Evolutionary conservation across 768 basidiomycete species (phyloP).

Genomic region (Lactarius pseudohatsudake): DNA sequence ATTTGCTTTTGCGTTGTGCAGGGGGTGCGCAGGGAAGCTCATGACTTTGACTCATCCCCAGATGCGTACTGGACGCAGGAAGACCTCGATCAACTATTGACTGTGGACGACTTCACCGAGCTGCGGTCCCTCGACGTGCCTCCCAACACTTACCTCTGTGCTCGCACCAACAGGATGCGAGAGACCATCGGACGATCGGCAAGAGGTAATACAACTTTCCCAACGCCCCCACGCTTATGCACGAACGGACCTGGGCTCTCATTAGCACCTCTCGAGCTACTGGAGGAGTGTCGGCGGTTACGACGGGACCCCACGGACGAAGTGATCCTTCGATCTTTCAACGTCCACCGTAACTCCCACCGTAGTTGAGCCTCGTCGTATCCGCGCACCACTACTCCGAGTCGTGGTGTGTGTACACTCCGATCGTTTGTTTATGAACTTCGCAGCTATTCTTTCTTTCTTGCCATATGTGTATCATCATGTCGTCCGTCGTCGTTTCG

Average conservation of each 20-base stretch:
- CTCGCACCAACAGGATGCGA: constrained; percentile 43
- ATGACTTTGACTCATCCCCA: constrained; percentile 33
- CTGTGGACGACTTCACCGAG: constrained; percentile 58
- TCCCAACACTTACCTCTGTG: constrained; percentile 60
- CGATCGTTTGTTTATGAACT: not conserved
- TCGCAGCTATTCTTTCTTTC: constrained; percentile 6
- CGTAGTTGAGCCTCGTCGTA: not conserved
- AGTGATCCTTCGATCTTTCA: constrained; percentile 20
- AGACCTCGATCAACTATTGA: constrained; percentile 53
- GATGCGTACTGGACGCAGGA: constrained; percentile 79
- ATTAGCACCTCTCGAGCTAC: constrained; percentile 23
- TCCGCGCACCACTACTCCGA: not conserved
- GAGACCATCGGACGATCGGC: constrained; percentile 22
- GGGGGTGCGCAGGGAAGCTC: constrained; percentile 1
- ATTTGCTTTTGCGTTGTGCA: not conserved
- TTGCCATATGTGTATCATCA: constrained; percentile 9
- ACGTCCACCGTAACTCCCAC: not conserved
- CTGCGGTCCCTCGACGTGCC: constrained; percentile 58
- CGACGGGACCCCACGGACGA: constrained; percentile 24
- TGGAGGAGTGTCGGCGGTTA: constrained; percentile 21
- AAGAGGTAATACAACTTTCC: not conserved
- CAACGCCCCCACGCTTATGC: constrained; percentile 2
- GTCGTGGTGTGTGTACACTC: constrained; percentile 3
- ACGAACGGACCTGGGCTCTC: constrained; percentile 10
- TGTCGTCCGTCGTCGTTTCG: constrained; percentile 2